Base-by-base conservation (phyloP, 371 early-diverging fungal species). In the Dinochytrium kinnereticum region DNA sequence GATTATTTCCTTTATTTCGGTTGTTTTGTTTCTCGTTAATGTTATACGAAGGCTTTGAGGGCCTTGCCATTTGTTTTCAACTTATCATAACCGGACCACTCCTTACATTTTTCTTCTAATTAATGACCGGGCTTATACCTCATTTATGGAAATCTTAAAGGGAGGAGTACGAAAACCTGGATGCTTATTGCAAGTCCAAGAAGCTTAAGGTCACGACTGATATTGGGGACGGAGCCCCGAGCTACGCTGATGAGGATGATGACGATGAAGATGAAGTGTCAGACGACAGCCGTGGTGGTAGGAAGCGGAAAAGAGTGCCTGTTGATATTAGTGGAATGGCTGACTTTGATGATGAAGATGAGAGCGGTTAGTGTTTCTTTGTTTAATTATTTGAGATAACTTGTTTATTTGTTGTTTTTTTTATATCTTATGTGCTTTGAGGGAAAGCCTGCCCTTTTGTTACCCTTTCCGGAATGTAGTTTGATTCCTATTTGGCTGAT, bases 81-180 rank as follows among this genome's bases (percentile, higher is more conserved):
- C 24, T 0, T 31, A 64, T 5, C 68, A 21, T 34, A 44, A 44
- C 44, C n/a, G n/a, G n/a, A n/a, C n/a, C n/a, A n/a, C n/a, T n/a
- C n/a, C n/a, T 67, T 21, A 40, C 40, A 40, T 55, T 66, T 28
- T 26, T 31, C 28, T 37, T 30, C 51, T 53, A 36, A 19, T 31
- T 59, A 36, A n/a, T 53, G 51, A 1, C 30, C 36, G n/a, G 59
- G 30, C 26, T 50, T 37, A 1, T 15, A 38, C 40, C 44, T 69
- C 40, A 28, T 30, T 69, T 74, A 40, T 59, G 3, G 19, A 39
- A 64, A 31, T 38, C 38, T 74, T 39, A 13, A 30, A 90, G 93
- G 49, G 97, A 97, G 81, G 98, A 98, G 77, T 92, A 93, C 77
- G 86, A 90, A 7, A 88, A 87, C 71, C 82, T 98, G 61, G 94